Conservation (phyloP, 108 stramenopile genomes). For the Stephanodiscus minutulus region DNA sequence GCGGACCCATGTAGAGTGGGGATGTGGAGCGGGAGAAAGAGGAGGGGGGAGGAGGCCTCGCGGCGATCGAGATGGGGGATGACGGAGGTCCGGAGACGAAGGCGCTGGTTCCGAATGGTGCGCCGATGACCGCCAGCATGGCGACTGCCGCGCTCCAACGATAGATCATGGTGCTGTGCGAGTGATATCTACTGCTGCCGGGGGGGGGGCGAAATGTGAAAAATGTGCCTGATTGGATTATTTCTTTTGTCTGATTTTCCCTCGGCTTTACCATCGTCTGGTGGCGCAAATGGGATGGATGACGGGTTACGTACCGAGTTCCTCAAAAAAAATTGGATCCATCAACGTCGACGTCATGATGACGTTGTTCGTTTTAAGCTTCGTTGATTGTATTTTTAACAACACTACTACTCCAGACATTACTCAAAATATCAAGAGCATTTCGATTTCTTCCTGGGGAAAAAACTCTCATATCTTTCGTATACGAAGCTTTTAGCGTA, state of each 20-base stretch:
- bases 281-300: too few relatives aligned
- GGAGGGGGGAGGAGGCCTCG: background rate
- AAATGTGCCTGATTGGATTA: background rate
- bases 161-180: constrained; percentile 11
- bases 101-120: constrained; percentile 5
- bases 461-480: too few relatives aligned
- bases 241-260: too few relatives aligned
- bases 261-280: too few relatives aligned
- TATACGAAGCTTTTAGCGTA: too few relatives aligned
- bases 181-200: background rate
- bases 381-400: too few relatives aligned
- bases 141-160: constrained; percentile 21
- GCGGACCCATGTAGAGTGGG: constrained; percentile 36
- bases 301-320: too few relatives aligned
- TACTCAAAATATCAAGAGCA: too few relatives aligned
- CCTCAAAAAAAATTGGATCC: too few relatives aligned
- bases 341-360: background rate
- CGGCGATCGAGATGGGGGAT: constrained; percentile 6
- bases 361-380: background rate
- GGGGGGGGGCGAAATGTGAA: background rate
- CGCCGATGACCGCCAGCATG: background rate
- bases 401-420: too few relatives aligned
- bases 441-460: too few relatives aligned
- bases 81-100: constrained; percentile 20
- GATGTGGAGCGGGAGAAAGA: background rate